A percentile compares a stretch with the other conserved stretches of the same genome.
phyloP scores from a whole-genome alignment of 306 rosid species.

The Vigna reflexopilosa region DNA sequence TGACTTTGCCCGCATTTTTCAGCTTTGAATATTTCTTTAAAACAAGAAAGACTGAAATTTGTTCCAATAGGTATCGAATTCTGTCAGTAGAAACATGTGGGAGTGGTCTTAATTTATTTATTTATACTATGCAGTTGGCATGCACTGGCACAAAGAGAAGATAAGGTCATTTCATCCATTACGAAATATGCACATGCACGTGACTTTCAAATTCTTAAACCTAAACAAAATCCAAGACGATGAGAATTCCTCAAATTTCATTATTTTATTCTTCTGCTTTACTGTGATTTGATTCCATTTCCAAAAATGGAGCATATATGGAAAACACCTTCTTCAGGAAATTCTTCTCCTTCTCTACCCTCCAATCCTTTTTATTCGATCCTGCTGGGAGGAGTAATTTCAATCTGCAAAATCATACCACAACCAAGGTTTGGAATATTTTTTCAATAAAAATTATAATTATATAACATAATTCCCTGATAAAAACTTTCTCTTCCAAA shows the following conservation, averaged over 20 bases:
- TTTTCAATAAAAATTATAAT: neutral
- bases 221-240: slow-evolving; percentile 7
- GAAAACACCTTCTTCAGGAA: slow-evolving; percentile 13
- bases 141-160: slow-evolving; percentile 45
- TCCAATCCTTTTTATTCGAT: slow-evolving; percentile 15
- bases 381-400: neutral
- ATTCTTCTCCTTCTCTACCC: slow-evolving; percentile 6
- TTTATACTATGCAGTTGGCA: slow-evolving; percentile 45
- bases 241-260: neutral
- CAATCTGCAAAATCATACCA: neutral
- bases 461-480: no score
- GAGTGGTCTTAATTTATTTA: slow-evolving; percentile 33
- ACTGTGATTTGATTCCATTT: slow-evolving; percentile 35
- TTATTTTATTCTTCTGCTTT: slow-evolving; percentile 15
- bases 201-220: slow-evolving; percentile 43
- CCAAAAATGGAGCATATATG: neutral
- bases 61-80: slow-evolving; percentile 45
- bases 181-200: slow-evolving; percentile 39
- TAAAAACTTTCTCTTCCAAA: no score
- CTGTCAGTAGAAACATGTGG: slow-evolving; percentile 55
- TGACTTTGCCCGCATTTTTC: slow-evolving; percentile 32
- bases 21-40: slow-evolving; percentile 38
- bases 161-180: slow-evolving; percentile 43
- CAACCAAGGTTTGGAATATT: no score
- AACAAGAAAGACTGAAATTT: slow-evolving; percentile 39